A percentile compares a stretch with the other conserved stretches of the same genome.
Evolutionary conservation across 1,284 basidiomycete genomes (phyloP).

Genomic region (Caloboletus inedulis): DNA sequence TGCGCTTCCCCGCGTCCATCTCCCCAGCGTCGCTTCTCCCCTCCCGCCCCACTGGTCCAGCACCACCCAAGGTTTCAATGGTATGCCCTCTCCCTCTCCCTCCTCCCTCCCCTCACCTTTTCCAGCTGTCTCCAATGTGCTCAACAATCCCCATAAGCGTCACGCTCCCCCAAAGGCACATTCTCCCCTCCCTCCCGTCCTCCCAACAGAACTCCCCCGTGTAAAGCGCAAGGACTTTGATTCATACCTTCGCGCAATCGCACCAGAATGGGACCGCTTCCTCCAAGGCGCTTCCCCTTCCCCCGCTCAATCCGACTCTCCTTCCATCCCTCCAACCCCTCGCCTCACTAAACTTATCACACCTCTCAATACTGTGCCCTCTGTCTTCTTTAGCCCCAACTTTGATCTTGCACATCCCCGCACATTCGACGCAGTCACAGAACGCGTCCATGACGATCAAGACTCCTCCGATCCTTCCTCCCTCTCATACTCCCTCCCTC

Average conservation of each 20-base stretch:
- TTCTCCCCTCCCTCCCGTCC: conserved; percentile 69
- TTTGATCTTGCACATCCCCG: conserved; percentile 88
- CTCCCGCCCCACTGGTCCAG: conserved; percentile 70
- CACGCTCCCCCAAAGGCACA: conserved; percentile 85
- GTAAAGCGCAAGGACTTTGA: conserved; percentile 85
- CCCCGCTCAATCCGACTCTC: conserved; percentile 40
- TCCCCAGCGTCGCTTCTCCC: conserved; percentile 41
- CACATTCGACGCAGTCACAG: conserved; percentile 82
- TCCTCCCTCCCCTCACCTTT: conserved; percentile 2
- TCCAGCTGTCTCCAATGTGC: conserved; percentile 68
- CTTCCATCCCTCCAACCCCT: conserved; percentile 32
- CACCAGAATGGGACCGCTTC: conserved; percentile 76
- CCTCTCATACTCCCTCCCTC: conserved; percentile 63
- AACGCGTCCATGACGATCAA: conserved; percentile 40
- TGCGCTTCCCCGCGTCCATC: conserved; percentile 40
- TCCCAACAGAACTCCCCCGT: conserved; percentile 71
- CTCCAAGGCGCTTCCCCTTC: conserved; percentile 50
- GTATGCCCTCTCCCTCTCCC: conserved; percentile 38
- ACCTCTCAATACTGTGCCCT: conserved; percentile 74
- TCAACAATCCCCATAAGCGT: conserved; percentile 83
- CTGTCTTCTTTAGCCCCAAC: conserved; percentile 71
- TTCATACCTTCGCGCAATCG: conserved; percentile 70
- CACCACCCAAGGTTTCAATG: conserved; percentile 74
- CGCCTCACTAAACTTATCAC: conserved; percentile 49
- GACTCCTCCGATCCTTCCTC: conserved; percentile 51